Evolutionary conservation across 2,329 filamentous ascomycete species (phyloP).

Genomic region (Madurella mycetomatis): DNA sequence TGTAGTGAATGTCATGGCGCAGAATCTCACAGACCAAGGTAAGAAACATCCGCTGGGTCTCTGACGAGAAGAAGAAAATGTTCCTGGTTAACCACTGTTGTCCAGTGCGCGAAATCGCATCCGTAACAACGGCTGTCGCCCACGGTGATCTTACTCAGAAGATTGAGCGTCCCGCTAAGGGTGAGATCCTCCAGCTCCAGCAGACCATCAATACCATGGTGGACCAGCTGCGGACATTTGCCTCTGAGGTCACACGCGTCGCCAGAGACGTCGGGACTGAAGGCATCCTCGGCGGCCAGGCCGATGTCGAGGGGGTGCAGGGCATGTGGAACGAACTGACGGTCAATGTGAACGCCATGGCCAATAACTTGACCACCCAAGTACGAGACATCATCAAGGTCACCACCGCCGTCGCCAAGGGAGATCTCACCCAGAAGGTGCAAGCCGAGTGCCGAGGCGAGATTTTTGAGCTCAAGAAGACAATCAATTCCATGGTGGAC

Average conservation of each 20-base stretch:
- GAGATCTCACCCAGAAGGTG: slow-evolving; percentile 94
- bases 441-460: slow-evolving; percentile 89
- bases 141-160: slow-evolving; percentile 81
- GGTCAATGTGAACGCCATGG: slow-evolving; percentile 84
- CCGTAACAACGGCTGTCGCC: slow-evolving; percentile 77
- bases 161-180: slow-evolving; percentile 73
- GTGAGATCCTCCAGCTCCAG: slow-evolving; percentile 77
- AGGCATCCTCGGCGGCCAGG: slow-evolving; percentile 76
- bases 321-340: slow-evolving; percentile 88
- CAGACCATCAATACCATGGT: slow-evolving; percentile 90
- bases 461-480: slow-evolving; percentile 92
- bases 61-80: neutral
- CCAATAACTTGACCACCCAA: slow-evolving; percentile 80
- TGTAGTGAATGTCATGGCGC: slow-evolving; percentile 75
- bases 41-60: slow-evolving; percentile 18
- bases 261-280: slow-evolving; percentile 81
- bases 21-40: slow-evolving; percentile 74
- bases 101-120: slow-evolving; percentile 74
- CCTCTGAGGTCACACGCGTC: slow-evolving; percentile 77
- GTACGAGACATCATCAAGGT: slow-evolving; percentile 91
- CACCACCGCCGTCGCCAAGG: slow-evolving; percentile 68
- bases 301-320: slow-evolving; percentile 77
- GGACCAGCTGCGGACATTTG: slow-evolving; percentile 77
- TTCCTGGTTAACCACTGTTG: neutral
- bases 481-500: slow-evolving; percentile 99